A percentile compares a stretch with the other conserved stretches of the same genome.
Evolutionary conservation across 83 land plant species (phyloP).

Genomic region (Picea engelmannii): DNA sequence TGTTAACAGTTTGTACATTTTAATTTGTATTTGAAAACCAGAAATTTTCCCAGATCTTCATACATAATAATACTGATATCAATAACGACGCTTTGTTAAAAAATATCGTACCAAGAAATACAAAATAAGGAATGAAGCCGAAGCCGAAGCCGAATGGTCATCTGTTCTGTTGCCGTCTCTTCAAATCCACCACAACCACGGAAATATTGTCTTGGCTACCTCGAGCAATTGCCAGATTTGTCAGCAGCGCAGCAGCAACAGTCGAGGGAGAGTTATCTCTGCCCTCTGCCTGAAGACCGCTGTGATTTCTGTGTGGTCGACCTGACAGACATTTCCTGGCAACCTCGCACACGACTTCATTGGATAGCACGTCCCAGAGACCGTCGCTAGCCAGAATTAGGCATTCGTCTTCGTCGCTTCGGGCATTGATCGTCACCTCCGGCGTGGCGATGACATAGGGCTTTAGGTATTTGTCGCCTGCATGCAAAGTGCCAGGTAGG

Average conservation of each 20-base stretch:
- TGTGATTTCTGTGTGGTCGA: background rate
- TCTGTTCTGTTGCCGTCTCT: too few relatives aligned
- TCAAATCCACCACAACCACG: slow-evolving; percentile 77
- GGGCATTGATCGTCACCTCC: slow-evolving; percentile 62
- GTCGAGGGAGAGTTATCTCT: slow-evolving; percentile 26
- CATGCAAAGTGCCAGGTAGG: background rate
- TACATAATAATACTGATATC: too few relatives aligned
- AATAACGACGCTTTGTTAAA: too few relatives aligned
- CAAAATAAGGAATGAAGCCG: too few relatives aligned
- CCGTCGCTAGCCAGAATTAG: slow-evolving; percentile 82
- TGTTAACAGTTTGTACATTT: too few relatives aligned
- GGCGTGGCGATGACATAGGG: slow-evolving; percentile 75
- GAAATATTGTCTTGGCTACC: slow-evolving; percentile 66
- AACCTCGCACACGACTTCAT: slow-evolving; percentile 68
- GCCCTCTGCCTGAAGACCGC: background rate
- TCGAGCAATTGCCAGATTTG: slow-evolving; percentile 67
- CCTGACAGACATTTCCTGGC: slow-evolving; percentile 52
- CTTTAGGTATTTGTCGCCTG: slow-evolving; percentile 75
- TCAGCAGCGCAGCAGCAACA: slow-evolving; percentile 64
- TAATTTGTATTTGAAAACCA: too few relatives aligned
- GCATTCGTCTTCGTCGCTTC: slow-evolving; percentile 64
- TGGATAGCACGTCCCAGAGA: slow-evolving; percentile 81
- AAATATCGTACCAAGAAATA: too few relatives aligned
- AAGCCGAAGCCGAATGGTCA: too few relatives aligned
- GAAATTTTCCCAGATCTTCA: too few relatives aligned